Conservation (phyloP, 1,284 basidiomycete species). For the Termitomyces sp. region DNA sequence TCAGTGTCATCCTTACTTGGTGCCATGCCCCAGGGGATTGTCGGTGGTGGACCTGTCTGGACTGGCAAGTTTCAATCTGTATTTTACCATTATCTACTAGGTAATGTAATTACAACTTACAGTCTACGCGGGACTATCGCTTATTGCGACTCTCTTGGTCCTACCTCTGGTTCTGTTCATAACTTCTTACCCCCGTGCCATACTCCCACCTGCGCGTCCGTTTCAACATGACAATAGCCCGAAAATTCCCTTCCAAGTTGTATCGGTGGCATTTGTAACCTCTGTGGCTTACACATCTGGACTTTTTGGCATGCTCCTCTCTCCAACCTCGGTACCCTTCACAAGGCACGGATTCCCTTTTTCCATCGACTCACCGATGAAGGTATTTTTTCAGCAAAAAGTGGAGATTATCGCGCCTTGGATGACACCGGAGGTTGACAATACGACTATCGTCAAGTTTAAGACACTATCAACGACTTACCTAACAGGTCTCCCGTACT, state of each 20-base stretch:
- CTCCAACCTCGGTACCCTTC: slow-evolving; percentile 32
- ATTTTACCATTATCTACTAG: slow-evolving; percentile 1
- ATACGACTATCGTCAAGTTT: not conserved
- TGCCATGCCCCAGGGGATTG: slow-evolving; percentile 53
- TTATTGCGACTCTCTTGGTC: slow-evolving; percentile 45
- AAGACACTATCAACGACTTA: slow-evolving; percentile 28
- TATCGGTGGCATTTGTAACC: slow-evolving; percentile 4
- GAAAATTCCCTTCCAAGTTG: slow-evolving; percentile 1
- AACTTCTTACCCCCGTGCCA: slow-evolving; percentile 6
- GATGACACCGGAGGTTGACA: slow-evolving; percentile 6
- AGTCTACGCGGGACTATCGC: slow-evolving; percentile 50
- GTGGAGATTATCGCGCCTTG: slow-evolving; percentile 36
- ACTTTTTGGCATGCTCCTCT: slow-evolving; percentile 8
- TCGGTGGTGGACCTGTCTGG: slow-evolving; percentile 54
- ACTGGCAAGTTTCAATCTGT: slow-evolving; percentile 34
- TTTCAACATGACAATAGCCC: slow-evolving; percentile 8
- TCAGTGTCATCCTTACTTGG: slow-evolving; percentile 44
- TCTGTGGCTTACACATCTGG: slow-evolving; percentile 10
- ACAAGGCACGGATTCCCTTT: slow-evolving; percentile 58
- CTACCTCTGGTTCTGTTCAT: slow-evolving; percentile 45
- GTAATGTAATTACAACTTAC: slow-evolving; percentile 20
- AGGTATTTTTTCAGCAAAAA: slow-evolving; percentile 62
- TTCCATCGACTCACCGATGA: slow-evolving; percentile 52
- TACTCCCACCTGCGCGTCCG: slow-evolving; percentile 1
- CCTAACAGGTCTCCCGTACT: slow-evolving; percentile 42